A percentile compares a stretch with the other conserved stretches of the same genome.
phyloP scores from a whole-genome alignment of 805 yeast species.

The Teunomyces funiuensis region DNA sequence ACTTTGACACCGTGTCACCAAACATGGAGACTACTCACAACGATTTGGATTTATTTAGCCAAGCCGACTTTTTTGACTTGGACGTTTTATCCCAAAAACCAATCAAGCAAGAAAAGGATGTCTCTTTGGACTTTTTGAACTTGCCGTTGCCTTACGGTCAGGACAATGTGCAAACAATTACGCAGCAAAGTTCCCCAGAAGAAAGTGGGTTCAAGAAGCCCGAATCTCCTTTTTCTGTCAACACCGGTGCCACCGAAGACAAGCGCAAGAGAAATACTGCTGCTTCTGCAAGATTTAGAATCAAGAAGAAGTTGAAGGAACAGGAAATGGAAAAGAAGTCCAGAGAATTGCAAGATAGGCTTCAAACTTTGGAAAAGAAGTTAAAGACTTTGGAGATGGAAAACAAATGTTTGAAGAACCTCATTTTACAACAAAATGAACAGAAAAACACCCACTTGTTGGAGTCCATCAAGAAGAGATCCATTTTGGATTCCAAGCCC shows the following conservation, averaged over 20 bases:
- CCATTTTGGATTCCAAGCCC: conserved; percentile 19
- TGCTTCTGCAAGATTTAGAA: conserved; percentile 90
- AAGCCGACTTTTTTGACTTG: conserved; percentile 40
- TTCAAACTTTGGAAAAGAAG: conserved; percentile 64
- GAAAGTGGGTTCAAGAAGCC: conserved; percentile 1
- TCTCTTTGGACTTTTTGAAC: conserved; percentile 9
- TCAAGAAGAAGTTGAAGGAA: conserved; percentile 88
- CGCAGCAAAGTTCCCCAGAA: not conserved
- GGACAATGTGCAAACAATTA: not conserved
- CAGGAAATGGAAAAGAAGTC: conserved; percentile 83
- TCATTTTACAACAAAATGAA: conserved; percentile 76
- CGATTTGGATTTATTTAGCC: conserved; percentile 41
- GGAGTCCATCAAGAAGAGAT: conserved; percentile 27
- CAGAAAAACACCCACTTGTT: conserved; percentile 28
- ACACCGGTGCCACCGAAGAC: conserved; percentile 43
- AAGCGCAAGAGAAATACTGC: conserved; percentile 89
- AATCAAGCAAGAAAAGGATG: conserved; percentile 9
- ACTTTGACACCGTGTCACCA: conserved; percentile 30
- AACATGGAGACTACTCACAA: conserved; percentile 15
- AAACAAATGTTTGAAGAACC: conserved; percentile 76
- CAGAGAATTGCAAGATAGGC: conserved; percentile 67
- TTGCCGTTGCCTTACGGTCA: conserved; percentile 1
- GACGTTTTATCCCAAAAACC: conserved; percentile 29
- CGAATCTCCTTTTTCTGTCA: not conserved
- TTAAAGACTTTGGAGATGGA: conserved; percentile 91